These are phyloP conservation scores for Lagerstroemia speciosa DNA, from an alignment of 345 rosid genomes.

Conservation along the genomic window DNA sequence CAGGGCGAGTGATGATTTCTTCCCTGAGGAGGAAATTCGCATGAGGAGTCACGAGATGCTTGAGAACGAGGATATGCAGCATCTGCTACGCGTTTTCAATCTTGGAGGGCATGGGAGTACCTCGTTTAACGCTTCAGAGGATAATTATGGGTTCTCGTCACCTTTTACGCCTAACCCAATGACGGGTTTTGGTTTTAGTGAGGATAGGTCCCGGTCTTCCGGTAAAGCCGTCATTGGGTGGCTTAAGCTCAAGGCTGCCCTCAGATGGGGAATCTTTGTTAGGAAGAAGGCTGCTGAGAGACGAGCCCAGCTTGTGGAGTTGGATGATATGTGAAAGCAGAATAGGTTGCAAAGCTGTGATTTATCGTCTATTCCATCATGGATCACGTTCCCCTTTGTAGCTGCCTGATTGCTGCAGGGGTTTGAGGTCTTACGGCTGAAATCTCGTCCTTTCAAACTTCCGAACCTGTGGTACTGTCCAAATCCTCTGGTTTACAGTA, in stretches of 20 bases:
- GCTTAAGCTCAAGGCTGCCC: conserved; percentile 97
- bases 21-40: conserved; percentile 82
- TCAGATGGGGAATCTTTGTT: conserved; percentile 93
- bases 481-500: not conserved
- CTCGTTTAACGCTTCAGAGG: conserved; percentile 38
- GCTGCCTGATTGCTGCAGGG: not conserved
- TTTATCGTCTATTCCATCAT: not conserved
- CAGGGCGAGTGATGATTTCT: conserved; percentile 40
- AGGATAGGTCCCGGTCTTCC: conserved; percentile 43
- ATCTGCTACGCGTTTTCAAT: conserved; percentile 57
- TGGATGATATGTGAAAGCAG: conserved; percentile 33
- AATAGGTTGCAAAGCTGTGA: not conserved
- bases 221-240: conserved; percentile 93
- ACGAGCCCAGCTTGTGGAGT: conserved; percentile 76
- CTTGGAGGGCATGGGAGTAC: conserved; percentile 49
- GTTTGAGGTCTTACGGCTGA: not conserved
- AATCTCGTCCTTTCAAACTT: not conserved
- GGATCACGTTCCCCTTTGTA: not conserved
- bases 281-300: conserved; percentile 90
- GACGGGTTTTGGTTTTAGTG: conserved; percentile 33
- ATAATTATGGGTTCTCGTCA: conserved; percentile 41
- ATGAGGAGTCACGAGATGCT: conserved; percentile 78
- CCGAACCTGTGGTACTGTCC: not conserved
- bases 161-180: conserved; percentile 29
- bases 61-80: conserved; percentile 92